phyloP scores from a whole-genome alignment of 176 grass and related monocot species.

The Saccharum spontaneum region DNA sequence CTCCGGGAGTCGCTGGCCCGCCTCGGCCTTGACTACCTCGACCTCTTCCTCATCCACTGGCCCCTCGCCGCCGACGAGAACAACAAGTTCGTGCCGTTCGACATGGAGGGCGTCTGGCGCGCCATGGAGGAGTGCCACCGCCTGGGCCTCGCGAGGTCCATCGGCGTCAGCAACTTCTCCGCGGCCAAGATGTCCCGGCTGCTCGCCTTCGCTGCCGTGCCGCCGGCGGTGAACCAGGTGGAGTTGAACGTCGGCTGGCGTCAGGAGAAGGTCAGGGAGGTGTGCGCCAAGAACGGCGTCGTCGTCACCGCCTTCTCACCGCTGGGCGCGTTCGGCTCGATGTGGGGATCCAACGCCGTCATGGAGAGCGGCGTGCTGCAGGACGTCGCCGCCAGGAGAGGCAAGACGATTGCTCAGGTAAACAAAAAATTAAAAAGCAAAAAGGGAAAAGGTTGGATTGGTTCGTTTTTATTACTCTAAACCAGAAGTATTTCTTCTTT shows the following conservation, averaged over 20 bases:
- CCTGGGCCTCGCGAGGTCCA: slow-evolving; percentile 54
- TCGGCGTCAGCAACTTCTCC: slow-evolving; percentile 89
- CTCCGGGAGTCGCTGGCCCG: slow-evolving; percentile 50
- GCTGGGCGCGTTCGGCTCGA: slow-evolving; percentile 41
- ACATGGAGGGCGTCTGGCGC: slow-evolving; percentile 75
- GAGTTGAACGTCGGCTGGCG: slow-evolving; percentile 72
- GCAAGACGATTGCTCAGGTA: slow-evolving; percentile 71
- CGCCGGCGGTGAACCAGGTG: slow-evolving; percentile 83
- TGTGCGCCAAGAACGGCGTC: slow-evolving; percentile 46
- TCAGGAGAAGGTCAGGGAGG: slow-evolving; percentile 63
- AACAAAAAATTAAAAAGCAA: background rate
- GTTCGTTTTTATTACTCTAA: background rate
- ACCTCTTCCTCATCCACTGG: slow-evolving; percentile 86
- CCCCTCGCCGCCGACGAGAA: slow-evolving; percentile 9
- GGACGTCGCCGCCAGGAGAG: slow-evolving; percentile 42
- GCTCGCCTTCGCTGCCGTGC: slow-evolving; percentile 47
- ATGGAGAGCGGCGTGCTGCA: slow-evolving; percentile 57
- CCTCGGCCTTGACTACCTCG: slow-evolving; percentile 60
- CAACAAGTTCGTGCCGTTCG: slow-evolving; percentile 32
- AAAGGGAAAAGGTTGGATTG: background rate
- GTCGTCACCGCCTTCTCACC: slow-evolving; percentile 59
- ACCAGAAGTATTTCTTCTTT: background rate
- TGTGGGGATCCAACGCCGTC: slow-evolving; percentile 54
- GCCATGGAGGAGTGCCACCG: slow-evolving; percentile 87
- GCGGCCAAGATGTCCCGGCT: slow-evolving; percentile 48